phyloP scores from a whole-genome alignment of 257 asterid species.

The Fraxinus quadrangulata region DNA sequence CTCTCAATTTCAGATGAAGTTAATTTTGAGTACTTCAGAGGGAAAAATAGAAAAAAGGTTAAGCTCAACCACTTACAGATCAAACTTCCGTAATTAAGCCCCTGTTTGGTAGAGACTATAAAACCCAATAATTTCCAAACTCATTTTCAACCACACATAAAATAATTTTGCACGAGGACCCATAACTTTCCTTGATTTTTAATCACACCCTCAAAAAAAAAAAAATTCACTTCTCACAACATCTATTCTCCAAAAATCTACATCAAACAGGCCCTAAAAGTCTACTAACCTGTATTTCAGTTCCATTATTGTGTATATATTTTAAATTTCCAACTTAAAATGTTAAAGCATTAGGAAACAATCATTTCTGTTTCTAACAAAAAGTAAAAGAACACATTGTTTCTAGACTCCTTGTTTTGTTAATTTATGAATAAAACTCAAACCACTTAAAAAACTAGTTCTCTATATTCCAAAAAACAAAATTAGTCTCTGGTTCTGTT shows the following conservation, averaged over 20 bases:
- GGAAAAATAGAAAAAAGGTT: neutral
- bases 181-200: too few species aligned
- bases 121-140: too few species aligned
- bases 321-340: neutral
- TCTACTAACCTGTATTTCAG: neutral
- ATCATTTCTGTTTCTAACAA: neutral
- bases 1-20: neutral
- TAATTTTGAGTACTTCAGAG: slow-evolving; percentile 4
- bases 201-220: too few species aligned
- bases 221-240: too few species aligned
- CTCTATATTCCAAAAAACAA: too few species aligned
- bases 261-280: neutral
- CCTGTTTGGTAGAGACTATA: too few species aligned
- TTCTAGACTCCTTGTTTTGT: neutral
- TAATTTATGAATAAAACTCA: neutral
- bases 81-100: neutral
- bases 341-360: neutral
- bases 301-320: neutral
- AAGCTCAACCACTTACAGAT: neutral
- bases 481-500: neutral
- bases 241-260: too few species aligned
- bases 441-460: neutral
- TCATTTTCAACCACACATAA: too few species aligned
- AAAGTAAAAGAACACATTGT: neutral
- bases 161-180: too few species aligned